Evolutionary conservation across 2,329 filamentous ascomycete genomes (phyloP).

Genomic region (Fusarium drepaniforme): DNA sequence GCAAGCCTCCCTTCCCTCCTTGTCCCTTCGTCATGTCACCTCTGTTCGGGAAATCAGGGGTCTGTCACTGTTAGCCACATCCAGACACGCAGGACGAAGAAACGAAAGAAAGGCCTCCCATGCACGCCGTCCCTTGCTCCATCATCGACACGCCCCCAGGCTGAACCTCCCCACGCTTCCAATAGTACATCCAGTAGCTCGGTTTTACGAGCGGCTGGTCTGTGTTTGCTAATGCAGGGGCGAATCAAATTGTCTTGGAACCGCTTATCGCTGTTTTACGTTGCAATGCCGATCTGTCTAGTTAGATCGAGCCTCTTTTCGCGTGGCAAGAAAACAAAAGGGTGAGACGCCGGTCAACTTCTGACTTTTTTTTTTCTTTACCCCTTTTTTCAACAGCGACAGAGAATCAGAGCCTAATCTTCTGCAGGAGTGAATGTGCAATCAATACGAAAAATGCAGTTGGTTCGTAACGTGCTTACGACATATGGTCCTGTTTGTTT

Average conservation of each 20-base stretch:
- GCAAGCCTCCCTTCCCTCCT: not conserved
- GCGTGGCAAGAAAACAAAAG: not conserved
- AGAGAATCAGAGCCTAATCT: not conserved
- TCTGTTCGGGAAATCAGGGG: not conserved
- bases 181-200: not conserved
- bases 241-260: not conserved
- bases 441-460: not conserved
- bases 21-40: not conserved
- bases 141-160: not conserved
- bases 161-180: not conserved
- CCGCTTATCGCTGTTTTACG: not conserved
- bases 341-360: not conserved
- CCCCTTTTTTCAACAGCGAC: not conserved
- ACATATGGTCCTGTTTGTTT: not conserved
- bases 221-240: conserved; percentile 2
- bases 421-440: not conserved
- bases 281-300: not conserved
- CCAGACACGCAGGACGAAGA: not conserved
- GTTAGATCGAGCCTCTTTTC: not conserved
- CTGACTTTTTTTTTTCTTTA: not conserved
- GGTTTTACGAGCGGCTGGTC: not conserved
- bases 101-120: not conserved
- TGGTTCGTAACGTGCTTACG: not conserved
- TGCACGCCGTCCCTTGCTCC: not conserved
- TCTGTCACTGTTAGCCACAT: not conserved